Evolutionary conservation across 2,329 filamentous ascomycete species (phyloP).

Genomic region (Fusarium sp.): DNA sequence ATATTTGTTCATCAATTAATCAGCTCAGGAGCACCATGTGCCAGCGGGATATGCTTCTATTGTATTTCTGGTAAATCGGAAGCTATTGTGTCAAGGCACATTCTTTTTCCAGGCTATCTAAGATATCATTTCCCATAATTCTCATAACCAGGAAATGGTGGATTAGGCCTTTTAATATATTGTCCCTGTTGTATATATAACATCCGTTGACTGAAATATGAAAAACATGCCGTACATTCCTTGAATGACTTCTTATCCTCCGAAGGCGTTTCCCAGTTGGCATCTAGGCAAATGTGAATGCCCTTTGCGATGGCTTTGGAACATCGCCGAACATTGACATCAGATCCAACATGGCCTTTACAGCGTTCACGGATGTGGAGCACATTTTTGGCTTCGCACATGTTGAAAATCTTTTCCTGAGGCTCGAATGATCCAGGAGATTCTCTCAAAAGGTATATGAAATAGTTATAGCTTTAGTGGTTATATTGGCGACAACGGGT

Average conservation of each 20-base stretch:
- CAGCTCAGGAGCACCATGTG: rapidly evolving
- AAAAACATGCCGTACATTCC: neutral
- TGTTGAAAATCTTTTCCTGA: neutral
- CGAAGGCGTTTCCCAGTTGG: neutral
- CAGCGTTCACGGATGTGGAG: neutral
- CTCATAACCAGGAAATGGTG: neutral
- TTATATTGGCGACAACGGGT: no score
- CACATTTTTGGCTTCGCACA: neutral
- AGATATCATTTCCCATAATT: neutral
- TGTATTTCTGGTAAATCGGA: rapidly evolving
- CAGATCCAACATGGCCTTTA: neutral
- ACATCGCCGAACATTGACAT: neutral
- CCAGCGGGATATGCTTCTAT: rapidly evolving
- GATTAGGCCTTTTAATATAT: neutral
- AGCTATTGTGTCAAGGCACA: rapidly evolving
- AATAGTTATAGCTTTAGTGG: neutral
- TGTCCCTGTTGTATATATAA: neutral
- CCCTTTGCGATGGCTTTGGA: neutral
- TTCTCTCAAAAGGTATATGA: no score
- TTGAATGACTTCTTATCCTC: neutral
- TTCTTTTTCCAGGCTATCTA: neutral
- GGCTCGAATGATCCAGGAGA: rapidly evolving
- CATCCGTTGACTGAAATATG: neutral
- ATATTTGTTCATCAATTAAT: rapidly evolving
- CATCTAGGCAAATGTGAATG: neutral